Evolutionary conservation across 306 rosid species (phyloP).

Genomic region (Citrullus amarus): DNA sequence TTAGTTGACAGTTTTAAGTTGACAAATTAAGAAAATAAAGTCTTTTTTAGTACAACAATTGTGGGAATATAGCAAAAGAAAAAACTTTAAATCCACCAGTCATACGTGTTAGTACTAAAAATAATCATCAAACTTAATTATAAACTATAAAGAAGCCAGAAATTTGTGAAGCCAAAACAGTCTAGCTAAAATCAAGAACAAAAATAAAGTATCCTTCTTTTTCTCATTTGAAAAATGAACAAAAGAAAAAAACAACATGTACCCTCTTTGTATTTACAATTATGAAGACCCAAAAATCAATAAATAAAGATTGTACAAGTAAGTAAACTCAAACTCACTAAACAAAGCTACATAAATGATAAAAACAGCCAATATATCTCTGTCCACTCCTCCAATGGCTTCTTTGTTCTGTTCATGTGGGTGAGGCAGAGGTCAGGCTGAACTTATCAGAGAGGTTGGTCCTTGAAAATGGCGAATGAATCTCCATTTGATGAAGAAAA

Average conservation of each 20-base stretch:
- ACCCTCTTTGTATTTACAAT: neutral
- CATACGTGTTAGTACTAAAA: too few relatives aligned
- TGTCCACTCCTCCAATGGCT: neutral
- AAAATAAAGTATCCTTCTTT: neutral
- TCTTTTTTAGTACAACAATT: too few relatives aligned
- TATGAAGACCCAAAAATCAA: neutral
- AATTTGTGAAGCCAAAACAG: too few relatives aligned
- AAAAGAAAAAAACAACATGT: neutral
- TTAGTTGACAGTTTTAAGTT: too few relatives aligned
- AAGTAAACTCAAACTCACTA: neutral
- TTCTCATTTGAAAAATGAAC: neutral
- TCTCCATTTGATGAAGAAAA: conserved; percentile 64
- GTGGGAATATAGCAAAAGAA: too few relatives aligned
- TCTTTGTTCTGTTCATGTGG: neutral
- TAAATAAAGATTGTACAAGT: neutral
- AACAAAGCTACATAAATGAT: neutral
- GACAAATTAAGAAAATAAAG: too few relatives aligned
- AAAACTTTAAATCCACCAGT: too few relatives aligned
- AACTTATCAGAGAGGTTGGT: conserved; percentile 14
- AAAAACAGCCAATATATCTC: neutral
- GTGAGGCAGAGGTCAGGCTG: neutral
- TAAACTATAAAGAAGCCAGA: too few relatives aligned
- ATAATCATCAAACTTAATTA: too few relatives aligned
- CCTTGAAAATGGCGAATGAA: conserved; percentile 39
- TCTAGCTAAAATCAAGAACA: neutral